Evolutionary conservation across 2,329 filamentous ascomycete genomes (phyloP).

Genomic region (Claviceps sp.): DNA sequence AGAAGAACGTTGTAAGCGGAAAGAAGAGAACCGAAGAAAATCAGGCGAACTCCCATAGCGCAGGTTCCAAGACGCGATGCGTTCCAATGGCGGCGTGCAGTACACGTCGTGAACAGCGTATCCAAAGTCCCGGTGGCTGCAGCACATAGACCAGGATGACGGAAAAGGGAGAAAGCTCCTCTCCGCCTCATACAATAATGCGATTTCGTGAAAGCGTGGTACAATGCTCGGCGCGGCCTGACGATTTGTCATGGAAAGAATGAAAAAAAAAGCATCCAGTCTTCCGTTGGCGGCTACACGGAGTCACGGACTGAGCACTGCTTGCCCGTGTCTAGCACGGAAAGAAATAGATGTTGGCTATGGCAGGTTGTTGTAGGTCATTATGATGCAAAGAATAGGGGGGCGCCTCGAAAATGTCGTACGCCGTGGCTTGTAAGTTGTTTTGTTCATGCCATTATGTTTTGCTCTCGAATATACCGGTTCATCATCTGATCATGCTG

Average conservation of each 20-base stretch:
- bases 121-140: conserved; percentile 1
- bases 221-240: neutral
- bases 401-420: neutral
- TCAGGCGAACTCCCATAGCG: neutral
- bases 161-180: neutral
- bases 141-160: conserved; percentile 1
- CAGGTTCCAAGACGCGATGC: neutral
- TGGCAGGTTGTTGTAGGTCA: neutral
- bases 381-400: neutral
- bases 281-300: neutral
- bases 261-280: neutral
- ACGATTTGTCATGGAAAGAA: neutral
- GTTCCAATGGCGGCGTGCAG: neutral
- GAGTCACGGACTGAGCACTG: neutral
- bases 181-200: neutral
- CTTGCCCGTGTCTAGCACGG: neutral
- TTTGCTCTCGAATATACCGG: neutral
- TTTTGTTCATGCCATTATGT: neutral
- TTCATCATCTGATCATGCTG: conserved; percentile 23
- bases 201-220: conserved; percentile 1
- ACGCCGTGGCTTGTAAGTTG: neutral
- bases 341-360: neutral
- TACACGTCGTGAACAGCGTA: neutral
- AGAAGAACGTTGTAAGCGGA: neutral
- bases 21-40: neutral